These are phyloP conservation scores for Pleurotus tuoliensis DNA, from an alignment of 768 basidiomycete species.

Conservation along the genomic window DNA sequence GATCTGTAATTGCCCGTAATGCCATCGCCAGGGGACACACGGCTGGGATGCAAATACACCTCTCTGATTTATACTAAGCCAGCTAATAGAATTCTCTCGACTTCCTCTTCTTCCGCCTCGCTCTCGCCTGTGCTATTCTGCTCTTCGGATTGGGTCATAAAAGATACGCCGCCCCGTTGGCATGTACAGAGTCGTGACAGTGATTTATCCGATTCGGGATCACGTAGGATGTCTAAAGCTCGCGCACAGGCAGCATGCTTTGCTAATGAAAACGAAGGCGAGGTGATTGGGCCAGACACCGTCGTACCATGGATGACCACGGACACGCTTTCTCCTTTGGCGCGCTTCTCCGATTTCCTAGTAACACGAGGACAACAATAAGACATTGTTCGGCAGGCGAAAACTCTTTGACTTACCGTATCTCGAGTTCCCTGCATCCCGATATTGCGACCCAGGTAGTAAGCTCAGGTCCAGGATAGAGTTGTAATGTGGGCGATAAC, in stretches of 20 bases:
- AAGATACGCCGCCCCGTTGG: neutral
- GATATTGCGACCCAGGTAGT: slow-evolving; percentile 58
- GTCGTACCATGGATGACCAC: slow-evolving; percentile 55
- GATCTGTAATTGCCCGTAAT: slow-evolving; percentile 1
- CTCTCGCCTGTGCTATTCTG: slow-evolving; percentile 13
- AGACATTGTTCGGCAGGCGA: neutral
- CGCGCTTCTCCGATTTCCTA: slow-evolving; percentile 18
- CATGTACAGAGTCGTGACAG: slow-evolving; percentile 40
- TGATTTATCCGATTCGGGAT: slow-evolving; percentile 38
- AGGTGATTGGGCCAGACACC: slow-evolving; percentile 60
- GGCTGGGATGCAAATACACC: too few species aligned
- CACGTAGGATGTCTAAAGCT: slow-evolving; percentile 50
- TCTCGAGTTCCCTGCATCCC: slow-evolving; percentile 46
- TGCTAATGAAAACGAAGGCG: slow-evolving; percentile 53
- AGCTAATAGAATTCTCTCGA: slow-evolving; percentile 6
- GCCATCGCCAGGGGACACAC: too few species aligned
- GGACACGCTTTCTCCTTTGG: slow-evolving; percentile 40
- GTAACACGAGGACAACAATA: slow-evolving; percentile 3
- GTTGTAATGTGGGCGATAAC: slow-evolving; percentile 54
- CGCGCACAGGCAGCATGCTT: slow-evolving; percentile 66
- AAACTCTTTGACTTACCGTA: slow-evolving; percentile 24
- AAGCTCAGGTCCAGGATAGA: slow-evolving; percentile 73
- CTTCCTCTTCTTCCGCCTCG: slow-evolving; percentile 5
- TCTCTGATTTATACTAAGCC: neutral
- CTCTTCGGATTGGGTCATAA: slow-evolving; percentile 14